Conservation (phyloP, 139 green algal genomes). For the Coelastrella sp. region DNA sequence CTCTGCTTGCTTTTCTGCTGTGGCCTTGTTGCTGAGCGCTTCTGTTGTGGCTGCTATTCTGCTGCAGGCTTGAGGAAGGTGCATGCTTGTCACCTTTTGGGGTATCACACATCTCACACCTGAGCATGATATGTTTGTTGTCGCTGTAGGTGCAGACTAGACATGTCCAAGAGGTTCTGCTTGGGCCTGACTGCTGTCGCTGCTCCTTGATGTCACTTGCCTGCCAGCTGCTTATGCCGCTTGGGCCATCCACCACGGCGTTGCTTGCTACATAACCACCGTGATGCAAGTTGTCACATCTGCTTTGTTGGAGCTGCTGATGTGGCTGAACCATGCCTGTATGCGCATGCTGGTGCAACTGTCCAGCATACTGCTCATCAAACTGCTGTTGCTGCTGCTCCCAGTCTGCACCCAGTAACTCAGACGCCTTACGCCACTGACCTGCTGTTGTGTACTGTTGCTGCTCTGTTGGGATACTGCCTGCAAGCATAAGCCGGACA, state of each 20-base stretch:
- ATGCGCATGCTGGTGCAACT: neutral
- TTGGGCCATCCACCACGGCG: neutral
- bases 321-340: neutral
- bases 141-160: slow-evolving; percentile 27
- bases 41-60: neutral
- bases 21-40: neutral
- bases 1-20: neutral
- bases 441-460: neutral
- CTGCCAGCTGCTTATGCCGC: neutral
- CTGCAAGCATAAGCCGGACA: neutral
- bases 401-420: neutral
- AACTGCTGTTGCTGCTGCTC: slow-evolving; percentile 19
- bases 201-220: neutral
- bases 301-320: neutral
- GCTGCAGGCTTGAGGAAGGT: neutral
- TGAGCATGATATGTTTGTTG: slow-evolving; percentile 21
- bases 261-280: neutral
- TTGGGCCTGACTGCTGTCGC: no score
- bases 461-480: neutral
- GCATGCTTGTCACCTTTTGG: slow-evolving; percentile 2
- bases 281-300: neutral
- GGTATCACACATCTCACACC: slow-evolving; percentile 34
- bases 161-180: slow-evolving; percentile 15
- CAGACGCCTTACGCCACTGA: neutral
- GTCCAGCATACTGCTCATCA: slow-evolving; percentile 1